phyloP scores from a whole-genome alignment of 192 early-diverging fungal genomes.

The Ramicandelaber brevisporus region DNA sequence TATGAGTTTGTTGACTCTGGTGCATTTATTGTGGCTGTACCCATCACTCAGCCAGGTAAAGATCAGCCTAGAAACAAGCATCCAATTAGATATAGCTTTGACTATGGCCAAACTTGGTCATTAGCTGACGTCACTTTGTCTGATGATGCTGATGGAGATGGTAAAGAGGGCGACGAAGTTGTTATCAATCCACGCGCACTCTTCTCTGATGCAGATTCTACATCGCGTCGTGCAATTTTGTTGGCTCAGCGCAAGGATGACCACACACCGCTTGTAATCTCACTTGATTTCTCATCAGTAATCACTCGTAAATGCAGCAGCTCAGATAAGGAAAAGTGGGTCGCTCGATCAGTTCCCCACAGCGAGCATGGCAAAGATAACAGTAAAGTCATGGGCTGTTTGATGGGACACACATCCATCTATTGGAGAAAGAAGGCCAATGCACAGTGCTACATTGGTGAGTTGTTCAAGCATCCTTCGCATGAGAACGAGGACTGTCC shows the following conservation, averaged over 20 bases:
- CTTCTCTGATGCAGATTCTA: no score
- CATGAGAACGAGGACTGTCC: conserved; percentile 32
- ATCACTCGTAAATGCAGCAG: conserved; percentile 35
- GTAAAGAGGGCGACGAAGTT: no score
- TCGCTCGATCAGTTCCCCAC: conserved; percentile 18
- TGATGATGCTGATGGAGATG: no score
- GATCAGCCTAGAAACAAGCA: no score
- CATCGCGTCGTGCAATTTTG: no score
- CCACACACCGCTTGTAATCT: conserved; percentile 20
- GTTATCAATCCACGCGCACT: no score
- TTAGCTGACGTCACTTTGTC: no score
- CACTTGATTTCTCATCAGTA: conserved; percentile 40
- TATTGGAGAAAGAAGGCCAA: conserved; percentile 53
- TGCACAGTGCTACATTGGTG: conserved; percentile 48
- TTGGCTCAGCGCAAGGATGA: no score
- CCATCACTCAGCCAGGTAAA: no score
- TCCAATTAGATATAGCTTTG: no score
- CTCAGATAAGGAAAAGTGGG: conserved; percentile 53
- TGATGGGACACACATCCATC: conserved; percentile 50
- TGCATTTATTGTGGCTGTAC: conserved; percentile 37
- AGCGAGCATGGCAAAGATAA: conserved; percentile 11
- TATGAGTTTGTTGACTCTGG: conserved; percentile 74
- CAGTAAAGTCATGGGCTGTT: conserved; percentile 32
- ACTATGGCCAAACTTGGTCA: no score
- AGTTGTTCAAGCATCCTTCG: conserved; percentile 24